Evolutionary conservation across 2,329 filamentous ascomycete genomes (phyloP).

Genomic region (Colletotrichum truncatum): DNA sequence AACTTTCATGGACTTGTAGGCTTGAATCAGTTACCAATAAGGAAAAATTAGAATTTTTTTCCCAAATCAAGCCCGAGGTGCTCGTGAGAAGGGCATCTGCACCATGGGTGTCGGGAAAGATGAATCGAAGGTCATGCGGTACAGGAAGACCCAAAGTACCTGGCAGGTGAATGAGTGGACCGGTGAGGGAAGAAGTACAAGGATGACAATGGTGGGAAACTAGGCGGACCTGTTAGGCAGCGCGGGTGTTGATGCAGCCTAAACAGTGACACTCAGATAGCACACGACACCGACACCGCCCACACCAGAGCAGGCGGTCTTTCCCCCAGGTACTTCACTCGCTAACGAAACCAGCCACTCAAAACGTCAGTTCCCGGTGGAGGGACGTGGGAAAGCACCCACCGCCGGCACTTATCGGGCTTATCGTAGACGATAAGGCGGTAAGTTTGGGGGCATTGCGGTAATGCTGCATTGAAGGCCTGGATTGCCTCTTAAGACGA

Average conservation of each 20-base stretch:
- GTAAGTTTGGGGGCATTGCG: constrained; percentile 16
- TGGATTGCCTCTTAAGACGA: not conserved
- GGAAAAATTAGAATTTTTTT: not conserved
- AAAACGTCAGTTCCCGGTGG: constrained; percentile 3
- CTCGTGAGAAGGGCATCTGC: constrained; percentile 30
- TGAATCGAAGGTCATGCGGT: constrained; percentile 29
- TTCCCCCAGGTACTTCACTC: constrained; percentile 10
- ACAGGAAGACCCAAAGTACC: constrained; percentile 20
- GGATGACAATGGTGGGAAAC: not conserved
- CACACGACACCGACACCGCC: constrained; percentile 24
- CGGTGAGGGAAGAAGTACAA: constrained; percentile 14
- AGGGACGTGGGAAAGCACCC: not conserved
- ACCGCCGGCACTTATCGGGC: constrained; percentile 21
- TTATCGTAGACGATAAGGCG: constrained; percentile 12
- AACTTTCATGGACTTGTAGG: not conserved
- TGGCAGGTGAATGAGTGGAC: constrained; percentile 15
- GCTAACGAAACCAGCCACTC: constrained; percentile 19
- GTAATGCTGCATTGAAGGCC: constrained; percentile 11
- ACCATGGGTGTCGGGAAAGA: constrained; percentile 17
- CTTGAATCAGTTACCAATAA: not conserved
- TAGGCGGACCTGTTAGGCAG: constrained; percentile 24
- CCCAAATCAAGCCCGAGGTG: constrained; percentile 13
- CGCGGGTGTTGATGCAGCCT: constrained; percentile 23
- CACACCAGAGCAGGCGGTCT: not conserved
- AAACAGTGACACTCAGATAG: constrained; percentile 5